Conservation (phyloP, 495 filamentous ascomycete genomes). For the Aspergillus panamensis region DNA sequence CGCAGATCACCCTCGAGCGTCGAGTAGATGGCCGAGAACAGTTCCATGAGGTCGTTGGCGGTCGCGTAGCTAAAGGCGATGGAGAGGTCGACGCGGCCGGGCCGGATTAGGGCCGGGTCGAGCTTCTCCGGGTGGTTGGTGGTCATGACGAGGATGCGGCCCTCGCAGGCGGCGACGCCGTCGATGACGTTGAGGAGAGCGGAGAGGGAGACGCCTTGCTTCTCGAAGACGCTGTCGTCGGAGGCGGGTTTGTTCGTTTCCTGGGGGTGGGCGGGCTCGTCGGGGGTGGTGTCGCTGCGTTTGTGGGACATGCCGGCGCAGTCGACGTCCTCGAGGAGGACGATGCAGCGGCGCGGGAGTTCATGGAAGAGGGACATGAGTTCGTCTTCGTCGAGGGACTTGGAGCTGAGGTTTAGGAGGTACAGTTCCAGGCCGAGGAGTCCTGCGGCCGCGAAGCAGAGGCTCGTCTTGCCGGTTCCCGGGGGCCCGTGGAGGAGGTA, state of each 20-base stretch:
- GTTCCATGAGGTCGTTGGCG: constrained; percentile 55
- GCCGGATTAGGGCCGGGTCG: constrained; percentile 71
- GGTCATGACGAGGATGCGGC: constrained; percentile 79
- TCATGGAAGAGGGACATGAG: constrained; percentile 66
- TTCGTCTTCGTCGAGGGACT: constrained; percentile 56
- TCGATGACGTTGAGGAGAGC: constrained; percentile 77
- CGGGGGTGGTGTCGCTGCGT: constrained; percentile 14
- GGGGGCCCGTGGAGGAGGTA: constrained; percentile 49
- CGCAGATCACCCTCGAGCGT: constrained; percentile 30
- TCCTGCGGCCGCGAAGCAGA: constrained; percentile 47
- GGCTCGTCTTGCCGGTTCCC: constrained; percentile 51
- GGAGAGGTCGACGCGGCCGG: constrained; percentile 73
- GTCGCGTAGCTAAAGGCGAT: constrained; percentile 67
- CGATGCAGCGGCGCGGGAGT: constrained; percentile 42
- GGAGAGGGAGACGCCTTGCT: constrained; percentile 57
- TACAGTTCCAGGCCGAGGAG: constrained; percentile 45
- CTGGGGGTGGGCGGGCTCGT: constrained; percentile 1
- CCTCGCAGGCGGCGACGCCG: constrained; percentile 73
- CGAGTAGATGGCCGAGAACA: constrained; percentile 71
- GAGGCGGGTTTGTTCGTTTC: background rate
- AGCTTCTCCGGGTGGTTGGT: constrained; percentile 76
- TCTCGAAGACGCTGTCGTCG: constrained; percentile 10
- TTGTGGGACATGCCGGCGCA: constrained; percentile 56
- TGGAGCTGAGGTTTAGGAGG: constrained; percentile 44
- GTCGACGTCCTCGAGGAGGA: constrained; percentile 50